These are phyloP conservation scores for Calonectria montana DNA, from an alignment of 2,329 filamentous ascomycete genomes.

Conservation along the genomic window DNA sequence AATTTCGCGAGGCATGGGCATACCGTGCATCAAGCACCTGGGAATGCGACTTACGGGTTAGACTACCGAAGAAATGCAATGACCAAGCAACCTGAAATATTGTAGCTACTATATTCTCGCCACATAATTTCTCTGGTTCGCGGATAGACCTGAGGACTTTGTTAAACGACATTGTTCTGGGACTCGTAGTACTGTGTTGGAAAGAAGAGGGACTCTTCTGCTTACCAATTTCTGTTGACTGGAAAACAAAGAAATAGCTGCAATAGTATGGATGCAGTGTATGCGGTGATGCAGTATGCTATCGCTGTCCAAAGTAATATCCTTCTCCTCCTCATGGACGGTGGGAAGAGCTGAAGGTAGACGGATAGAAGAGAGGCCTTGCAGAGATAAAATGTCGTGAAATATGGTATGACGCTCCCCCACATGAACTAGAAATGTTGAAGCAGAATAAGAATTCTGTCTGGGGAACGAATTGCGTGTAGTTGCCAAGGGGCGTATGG, in stretches of 20 bases:
- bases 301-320: not conserved
- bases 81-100: not conserved
- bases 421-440: not conserved
- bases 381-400: not conserved
- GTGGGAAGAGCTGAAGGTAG: not conserved
- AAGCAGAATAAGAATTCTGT: not conserved
- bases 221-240: too few species aligned
- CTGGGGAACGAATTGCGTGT: not conserved
- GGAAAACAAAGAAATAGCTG: not conserved
- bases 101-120: not conserved
- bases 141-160: not conserved
- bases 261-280: not conserved
- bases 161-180: not conserved
- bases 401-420: not conserved
- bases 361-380: not conserved
- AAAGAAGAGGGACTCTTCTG: too few species aligned
- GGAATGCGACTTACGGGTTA: not conserved
- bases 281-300: not conserved
- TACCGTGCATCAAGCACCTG: too few species aligned
- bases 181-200: not conserved
- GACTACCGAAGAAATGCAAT: not conserved
- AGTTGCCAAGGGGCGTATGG: not conserved
- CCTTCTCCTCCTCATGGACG: not conserved
- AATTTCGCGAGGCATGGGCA: not conserved
- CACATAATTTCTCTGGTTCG: not conserved